These are phyloP conservation scores for Monascus purpureus DNA, from an alignment of 495 filamentous ascomycete genomes.

Conservation along the genomic window DNA sequence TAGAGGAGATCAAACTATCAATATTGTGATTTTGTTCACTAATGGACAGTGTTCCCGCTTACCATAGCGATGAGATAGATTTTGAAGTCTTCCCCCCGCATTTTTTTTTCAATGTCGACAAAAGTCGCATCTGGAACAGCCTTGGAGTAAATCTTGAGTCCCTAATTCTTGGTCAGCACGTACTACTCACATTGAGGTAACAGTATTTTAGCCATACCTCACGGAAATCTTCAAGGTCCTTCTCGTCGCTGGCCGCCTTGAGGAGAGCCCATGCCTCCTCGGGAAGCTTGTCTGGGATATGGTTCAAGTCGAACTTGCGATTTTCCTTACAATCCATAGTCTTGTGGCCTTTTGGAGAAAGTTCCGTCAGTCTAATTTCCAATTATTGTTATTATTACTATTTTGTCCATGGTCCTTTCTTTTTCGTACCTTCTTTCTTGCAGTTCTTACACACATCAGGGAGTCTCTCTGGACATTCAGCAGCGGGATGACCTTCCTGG, in stretches of 20 bases:
- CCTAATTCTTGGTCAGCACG: slow-evolving; percentile 21
- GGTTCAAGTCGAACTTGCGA: slow-evolving; percentile 49
- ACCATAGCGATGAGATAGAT: slow-evolving; percentile 65
- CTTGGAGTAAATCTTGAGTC: slow-evolving; percentile 60
- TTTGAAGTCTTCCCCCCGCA: slow-evolving; percentile 48
- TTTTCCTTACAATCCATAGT: slow-evolving; percentile 52
- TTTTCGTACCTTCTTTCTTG: slow-evolving; percentile 45
- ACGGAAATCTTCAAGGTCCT: slow-evolving; percentile 63
- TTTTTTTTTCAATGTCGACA: slow-evolving; percentile 54
- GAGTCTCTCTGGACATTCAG: slow-evolving; percentile 56
- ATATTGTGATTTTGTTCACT: too few species aligned
- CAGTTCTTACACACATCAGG: slow-evolving; percentile 63
- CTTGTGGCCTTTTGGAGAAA: slow-evolving; percentile 54
- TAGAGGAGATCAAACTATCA: slow-evolving; percentile 1
- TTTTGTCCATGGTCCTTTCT: neutral
- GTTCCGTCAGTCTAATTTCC: too few species aligned
- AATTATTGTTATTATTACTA: too few species aligned
- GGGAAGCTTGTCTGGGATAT: slow-evolving; percentile 41
- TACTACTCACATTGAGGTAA: neutral
- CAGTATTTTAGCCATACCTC: slow-evolving; percentile 26
- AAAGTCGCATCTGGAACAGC: slow-evolving; percentile 52
- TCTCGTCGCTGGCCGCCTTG: slow-evolving; percentile 42
- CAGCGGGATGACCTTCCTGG: slow-evolving; percentile 56
- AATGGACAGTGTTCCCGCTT: slow-evolving; percentile 6
- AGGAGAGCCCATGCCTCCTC: slow-evolving; percentile 62